Evolutionary conservation across 1,139 yeast species (phyloP).

Genomic region (Taphrina confusa): DNA sequence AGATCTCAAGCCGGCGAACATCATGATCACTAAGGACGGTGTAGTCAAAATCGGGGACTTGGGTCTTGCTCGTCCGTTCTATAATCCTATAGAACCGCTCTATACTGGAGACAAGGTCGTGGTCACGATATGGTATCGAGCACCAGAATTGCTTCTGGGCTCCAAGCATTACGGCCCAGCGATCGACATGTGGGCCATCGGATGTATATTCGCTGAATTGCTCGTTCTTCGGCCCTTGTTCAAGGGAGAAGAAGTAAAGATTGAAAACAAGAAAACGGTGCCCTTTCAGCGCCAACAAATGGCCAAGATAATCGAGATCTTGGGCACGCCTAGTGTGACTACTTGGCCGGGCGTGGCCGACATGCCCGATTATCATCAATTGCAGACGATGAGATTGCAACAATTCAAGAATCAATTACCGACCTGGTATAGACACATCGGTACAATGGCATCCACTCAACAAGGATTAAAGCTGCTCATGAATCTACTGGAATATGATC

Average conservation of each 20-base stretch:
- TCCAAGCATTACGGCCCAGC: conserved; percentile 95
- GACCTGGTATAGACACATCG: conserved; percentile 82
- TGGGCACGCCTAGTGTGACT: conserved; percentile 75
- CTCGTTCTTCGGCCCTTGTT: conserved; percentile 86
- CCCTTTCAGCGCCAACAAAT: conserved; percentile 94
- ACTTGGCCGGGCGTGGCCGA: conserved; percentile 76
- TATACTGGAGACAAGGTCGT: conserved; percentile 96
- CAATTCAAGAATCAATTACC: conserved; percentile 66
- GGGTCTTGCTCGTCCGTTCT: conserved; percentile 89
- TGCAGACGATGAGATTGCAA: conserved; percentile 58
- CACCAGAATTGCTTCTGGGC: conserved; percentile 88
- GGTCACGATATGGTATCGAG: conserved; percentile 97
- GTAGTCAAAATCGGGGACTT: conserved; percentile 87
- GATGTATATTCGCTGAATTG: conserved; percentile 91
- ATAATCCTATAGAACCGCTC: conserved; percentile 82
- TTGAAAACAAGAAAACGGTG: conserved; percentile 86
- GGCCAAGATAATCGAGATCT: conserved; percentile 81
- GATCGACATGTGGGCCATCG: conserved; percentile 90
- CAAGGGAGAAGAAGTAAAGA: conserved; percentile 96
- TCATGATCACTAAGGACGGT: conserved; percentile 89
- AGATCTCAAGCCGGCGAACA: conserved; percentile 95
- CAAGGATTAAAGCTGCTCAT: conserved; percentile 73
- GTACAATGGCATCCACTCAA: conserved; percentile 60
- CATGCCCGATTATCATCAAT: conserved; percentile 79
- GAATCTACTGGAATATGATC: conserved; percentile 74